phyloP scores from a whole-genome alignment of 2,329 filamentous ascomycete genomes.

The Alternaria arborescens region DNA sequence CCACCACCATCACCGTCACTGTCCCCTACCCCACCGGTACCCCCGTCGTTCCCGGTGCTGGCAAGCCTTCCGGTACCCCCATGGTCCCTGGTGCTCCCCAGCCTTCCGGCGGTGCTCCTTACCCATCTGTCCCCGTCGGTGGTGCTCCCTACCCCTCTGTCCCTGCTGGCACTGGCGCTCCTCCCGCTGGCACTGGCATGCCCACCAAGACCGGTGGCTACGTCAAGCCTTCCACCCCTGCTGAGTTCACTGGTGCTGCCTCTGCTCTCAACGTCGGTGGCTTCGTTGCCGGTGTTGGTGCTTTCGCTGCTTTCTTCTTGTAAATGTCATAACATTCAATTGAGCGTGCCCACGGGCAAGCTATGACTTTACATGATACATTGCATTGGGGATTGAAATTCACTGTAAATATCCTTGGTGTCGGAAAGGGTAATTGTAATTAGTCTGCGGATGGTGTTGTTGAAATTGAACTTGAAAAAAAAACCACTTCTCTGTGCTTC shows the following conservation, averaged over 20 bases:
- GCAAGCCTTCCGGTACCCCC: constrained; percentile 10
- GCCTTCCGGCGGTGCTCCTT: constrained; percentile 24
- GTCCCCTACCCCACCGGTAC: constrained; percentile 51
- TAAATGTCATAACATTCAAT: constrained; percentile 50
- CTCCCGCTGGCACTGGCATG: constrained; percentile 38
- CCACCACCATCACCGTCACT: constrained; percentile 55
- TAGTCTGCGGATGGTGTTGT: constrained; percentile 28
- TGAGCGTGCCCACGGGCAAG: constrained; percentile 40
- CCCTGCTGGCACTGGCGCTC: constrained; percentile 20
- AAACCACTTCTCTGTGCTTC: neutral
- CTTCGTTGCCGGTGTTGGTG: constrained; percentile 53
- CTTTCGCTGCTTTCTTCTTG: constrained; percentile 54
- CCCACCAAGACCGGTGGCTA: constrained; percentile 44
- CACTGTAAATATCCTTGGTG: constrained; percentile 40
- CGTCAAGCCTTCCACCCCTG: constrained; percentile 41
- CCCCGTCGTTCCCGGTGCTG: constrained; percentile 16
- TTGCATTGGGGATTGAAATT: constrained; percentile 31
- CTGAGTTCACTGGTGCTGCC: constrained; percentile 52
- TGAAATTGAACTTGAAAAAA: constrained; percentile 35
- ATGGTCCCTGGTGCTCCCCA: constrained; percentile 1
- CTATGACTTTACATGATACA: constrained; percentile 53
- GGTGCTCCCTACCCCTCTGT: constrained; percentile 24
- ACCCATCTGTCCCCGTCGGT: constrained; percentile 15
- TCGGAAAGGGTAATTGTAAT: constrained; percentile 43
- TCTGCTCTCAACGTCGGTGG: constrained; percentile 47